phyloP scores from a whole-genome alignment of 805 yeast species.

The Starmerella floris region DNA sequence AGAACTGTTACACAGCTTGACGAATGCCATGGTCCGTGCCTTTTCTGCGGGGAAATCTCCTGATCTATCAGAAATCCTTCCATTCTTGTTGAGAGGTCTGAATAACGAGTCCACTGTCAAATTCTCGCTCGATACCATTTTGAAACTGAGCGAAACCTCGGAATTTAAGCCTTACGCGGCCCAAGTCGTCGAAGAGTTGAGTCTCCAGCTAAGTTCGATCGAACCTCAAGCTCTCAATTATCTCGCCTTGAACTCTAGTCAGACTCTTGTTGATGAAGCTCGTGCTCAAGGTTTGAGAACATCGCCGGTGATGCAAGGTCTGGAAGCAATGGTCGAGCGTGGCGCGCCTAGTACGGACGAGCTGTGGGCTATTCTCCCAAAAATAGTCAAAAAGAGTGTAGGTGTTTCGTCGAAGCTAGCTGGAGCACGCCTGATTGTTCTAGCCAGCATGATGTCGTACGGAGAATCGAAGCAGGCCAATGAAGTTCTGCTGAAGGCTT shows the following conservation, averaged over 20 bases:
- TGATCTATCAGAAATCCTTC: conserved; percentile 9
- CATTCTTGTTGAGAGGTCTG: conserved; percentile 10
- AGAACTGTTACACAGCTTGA: conserved; percentile 44
- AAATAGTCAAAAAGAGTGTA: conserved; percentile 53
- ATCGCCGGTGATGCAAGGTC: conserved; percentile 81
- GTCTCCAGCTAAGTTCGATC: conserved; percentile 62
- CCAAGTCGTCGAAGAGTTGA: conserved; percentile 51
- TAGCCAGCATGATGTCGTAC: conserved; percentile 39
- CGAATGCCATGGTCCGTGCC: conserved; percentile 7
- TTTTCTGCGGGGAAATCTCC: not conserved
- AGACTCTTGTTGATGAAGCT: conserved; percentile 49
- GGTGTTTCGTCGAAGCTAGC: conserved; percentile 89
- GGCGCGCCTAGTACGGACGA: conserved; percentile 27
- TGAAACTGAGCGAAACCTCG: conserved; percentile 49
- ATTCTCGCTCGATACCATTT: conserved; percentile 66
- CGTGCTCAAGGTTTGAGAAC: conserved; percentile 58
- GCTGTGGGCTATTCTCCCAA: conserved; percentile 29
- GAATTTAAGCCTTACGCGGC: conserved; percentile 54
- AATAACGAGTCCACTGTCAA: conserved; percentile 15
- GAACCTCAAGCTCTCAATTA: conserved; percentile 89
- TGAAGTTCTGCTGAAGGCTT: conserved; percentile 38
- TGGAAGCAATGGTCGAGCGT: conserved; percentile 54
- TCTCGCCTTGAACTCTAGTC: conserved; percentile 57
- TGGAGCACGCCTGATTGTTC: conserved; percentile 59
- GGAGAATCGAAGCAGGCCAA: conserved; percentile 44